Evolutionary conservation across 1,284 basidiomycete genomes (phyloP), one percentile per base, ranked within the genome.

Genomic region (Malassezia obtusa): DNA sequence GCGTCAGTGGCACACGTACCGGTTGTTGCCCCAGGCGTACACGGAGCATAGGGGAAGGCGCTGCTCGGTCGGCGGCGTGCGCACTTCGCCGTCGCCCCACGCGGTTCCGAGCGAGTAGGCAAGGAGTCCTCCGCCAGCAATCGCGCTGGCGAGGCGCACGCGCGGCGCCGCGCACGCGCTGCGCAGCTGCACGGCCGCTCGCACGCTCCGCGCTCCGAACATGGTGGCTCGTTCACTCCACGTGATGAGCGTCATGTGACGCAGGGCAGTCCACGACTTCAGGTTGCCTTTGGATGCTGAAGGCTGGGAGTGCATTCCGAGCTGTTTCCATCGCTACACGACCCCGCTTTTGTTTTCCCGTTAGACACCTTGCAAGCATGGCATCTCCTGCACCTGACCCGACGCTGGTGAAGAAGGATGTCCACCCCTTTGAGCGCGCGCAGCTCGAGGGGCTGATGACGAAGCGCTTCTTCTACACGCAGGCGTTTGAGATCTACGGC

Each of bases 401-500:
- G n/a, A 22, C 28, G 12, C 33, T 45, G 17, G 64, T 73, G 49
- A 63, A 71, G 46, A 67, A 62, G 41, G 63, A 66, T 11, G 84
- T 84, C 0, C 90, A 95, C 75, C 75, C 84, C 14, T 99, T 98
- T 73, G 87, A 91, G 77, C 92, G 94, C 76, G 66, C 78, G 28
- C 82, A 85, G 49, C 81, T 98, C 45, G 92, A 98, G 71, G 84
- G 84, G 26, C 77, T 94, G 52, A 82, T 96, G 60, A 87, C 86
- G 67, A 84, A 87, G 60, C 80, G 94, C 44, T 99, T 99, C 80
- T 99, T 98, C 80, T 96, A 87, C 75, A 89, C 90, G 10, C 92
- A 91, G 49, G 88, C 94, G 1, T 99, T 98, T 68, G 92, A 98
- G 76, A 94, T 96, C 77, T 98, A 96, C 70, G 89, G 90, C 59